phyloP scores from a whole-genome alignment of 345 rosid genomes.

The Citrus sp. region DNA sequence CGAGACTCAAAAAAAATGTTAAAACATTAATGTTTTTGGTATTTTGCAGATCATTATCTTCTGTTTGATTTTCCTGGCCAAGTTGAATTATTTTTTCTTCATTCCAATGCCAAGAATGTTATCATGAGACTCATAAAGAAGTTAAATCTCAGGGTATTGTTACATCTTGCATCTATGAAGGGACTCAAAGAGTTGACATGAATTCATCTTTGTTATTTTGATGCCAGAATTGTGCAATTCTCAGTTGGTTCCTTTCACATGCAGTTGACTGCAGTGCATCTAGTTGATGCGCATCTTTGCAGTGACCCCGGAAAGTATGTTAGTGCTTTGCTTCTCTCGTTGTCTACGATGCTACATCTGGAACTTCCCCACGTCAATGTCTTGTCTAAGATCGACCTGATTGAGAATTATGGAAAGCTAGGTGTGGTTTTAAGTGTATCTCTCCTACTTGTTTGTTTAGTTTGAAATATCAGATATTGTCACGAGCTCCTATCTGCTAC shows the following conservation, averaged over 20 bases:
- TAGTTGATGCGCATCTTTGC: conserved; percentile 89
- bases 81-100: conserved; percentile 87
- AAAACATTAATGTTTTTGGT: conserved; percentile 12
- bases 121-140: conserved; percentile 63
- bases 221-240: conserved; percentile 7
- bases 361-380: conserved; percentile 92
- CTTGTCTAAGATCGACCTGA: conserved; percentile 80
- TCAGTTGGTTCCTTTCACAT: conserved; percentile 23
- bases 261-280: conserved; percentile 90
- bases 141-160: conserved; percentile 77
- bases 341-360: conserved; percentile 91
- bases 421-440: conserved; percentile 31
- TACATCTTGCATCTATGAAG: background rate
- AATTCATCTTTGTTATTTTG: conserved; percentile 6
- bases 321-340: conserved; percentile 76
- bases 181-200: background rate
- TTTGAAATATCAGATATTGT: background rate
- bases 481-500: background rate
- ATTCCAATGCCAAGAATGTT: conserved; percentile 70
- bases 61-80: conserved; percentile 98
- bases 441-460: background rate
- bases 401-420: conserved; percentile 88
- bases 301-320: conserved; percentile 87
- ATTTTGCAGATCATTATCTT: conserved; percentile 83
- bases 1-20: background rate